Evolutionary conservation across 1,139 yeast genomes (phyloP).

Genomic region (Suhomyces bolitotheri): DNA sequence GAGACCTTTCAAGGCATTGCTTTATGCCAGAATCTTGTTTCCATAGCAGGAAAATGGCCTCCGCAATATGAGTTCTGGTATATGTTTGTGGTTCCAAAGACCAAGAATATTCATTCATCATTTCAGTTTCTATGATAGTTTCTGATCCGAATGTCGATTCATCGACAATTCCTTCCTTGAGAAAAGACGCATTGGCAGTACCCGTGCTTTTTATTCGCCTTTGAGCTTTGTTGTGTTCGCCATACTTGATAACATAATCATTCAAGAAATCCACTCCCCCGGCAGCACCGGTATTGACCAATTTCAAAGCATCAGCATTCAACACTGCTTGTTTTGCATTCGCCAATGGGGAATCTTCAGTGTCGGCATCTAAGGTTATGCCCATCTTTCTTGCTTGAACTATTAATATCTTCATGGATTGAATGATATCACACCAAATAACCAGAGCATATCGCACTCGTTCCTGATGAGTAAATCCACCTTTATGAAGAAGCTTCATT

Average conservation of each 20-base stretch:
- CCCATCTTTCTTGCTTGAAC: constrained; percentile 67
- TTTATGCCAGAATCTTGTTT: constrained; percentile 63
- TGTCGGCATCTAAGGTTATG: constrained; percentile 63
- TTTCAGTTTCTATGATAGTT: constrained; percentile 1
- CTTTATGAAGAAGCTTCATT: constrained; percentile 79
- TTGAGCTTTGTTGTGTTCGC: constrained; percentile 52
- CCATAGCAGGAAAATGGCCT: constrained; percentile 72
- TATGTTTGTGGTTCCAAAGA: neutral
- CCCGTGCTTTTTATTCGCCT: constrained; percentile 60
- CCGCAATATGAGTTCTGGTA: constrained; percentile 47
- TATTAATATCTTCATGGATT: constrained; percentile 80
- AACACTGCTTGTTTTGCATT: constrained; percentile 51
- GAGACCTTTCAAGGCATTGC: constrained; percentile 60
- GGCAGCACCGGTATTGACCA: constrained; percentile 65
- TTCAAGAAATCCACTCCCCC: constrained; percentile 65
- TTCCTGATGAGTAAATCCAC: constrained; percentile 81
- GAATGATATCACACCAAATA: constrained; percentile 93
- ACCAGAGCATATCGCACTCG: constrained; percentile 79
- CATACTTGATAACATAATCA: constrained; percentile 64
- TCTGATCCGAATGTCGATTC: constrained; percentile 1
- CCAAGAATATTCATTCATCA: constrained; percentile 7
- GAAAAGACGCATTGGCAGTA: constrained; percentile 25
- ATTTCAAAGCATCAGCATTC: constrained; percentile 58
- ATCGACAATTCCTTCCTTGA: constrained; percentile 6
- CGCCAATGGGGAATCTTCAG: constrained; percentile 44